Evolutionary conservation across 768 basidiomycete genomes (phyloP), one percentile per base, ranked within the genome.

Genomic region (Boletus rubescentipes): DNA sequence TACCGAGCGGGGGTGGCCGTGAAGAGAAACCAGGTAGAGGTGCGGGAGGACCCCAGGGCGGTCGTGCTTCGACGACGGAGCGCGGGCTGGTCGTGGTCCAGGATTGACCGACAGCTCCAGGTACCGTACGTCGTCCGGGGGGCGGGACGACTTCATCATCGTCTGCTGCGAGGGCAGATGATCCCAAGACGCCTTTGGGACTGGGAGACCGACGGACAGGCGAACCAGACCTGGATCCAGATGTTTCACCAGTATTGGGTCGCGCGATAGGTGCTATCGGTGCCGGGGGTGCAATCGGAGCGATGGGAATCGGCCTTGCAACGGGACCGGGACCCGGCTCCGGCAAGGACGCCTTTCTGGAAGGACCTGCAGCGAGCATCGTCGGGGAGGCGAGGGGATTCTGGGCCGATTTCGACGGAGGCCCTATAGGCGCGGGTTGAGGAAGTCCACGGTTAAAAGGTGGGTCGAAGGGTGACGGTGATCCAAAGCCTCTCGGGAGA

Each of bases 111-210:
- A 79, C 75, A 4, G 71, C 70, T 41, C 73, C 71, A 34, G 69
- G 69, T 1, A 67, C 72, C 37, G 67, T 69, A 9, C 80, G 73
- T 44, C 82, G 68, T 35, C 80, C 73, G 8, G 77, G 76, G 16
- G 78, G 71, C 37, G 77, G 71, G 15, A 91, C 80, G 11, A 91
- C 86, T 64, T 91, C 89, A 65, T 92, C 90, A 55, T 89, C 89
- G 55, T 90, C 89, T 14, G 88, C 82, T 3, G 84, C 82, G 18
- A 91, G 77, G 18, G 90, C 89, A 5, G 86, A 86, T 14, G 89
- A 91, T 12, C 90, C 90, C 8, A 91, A 75, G 34, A 85, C 72
- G 37, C 84, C 83, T 64, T 90, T 91, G 9, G 80, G 80, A 55
- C 79, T 80, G 5, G 79, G 77, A 34, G 80, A 78, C 10, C 78